Conservation (phyloP, 2,329 filamentous ascomycete genomes). For the Cladobotryum protrusum region DNA sequence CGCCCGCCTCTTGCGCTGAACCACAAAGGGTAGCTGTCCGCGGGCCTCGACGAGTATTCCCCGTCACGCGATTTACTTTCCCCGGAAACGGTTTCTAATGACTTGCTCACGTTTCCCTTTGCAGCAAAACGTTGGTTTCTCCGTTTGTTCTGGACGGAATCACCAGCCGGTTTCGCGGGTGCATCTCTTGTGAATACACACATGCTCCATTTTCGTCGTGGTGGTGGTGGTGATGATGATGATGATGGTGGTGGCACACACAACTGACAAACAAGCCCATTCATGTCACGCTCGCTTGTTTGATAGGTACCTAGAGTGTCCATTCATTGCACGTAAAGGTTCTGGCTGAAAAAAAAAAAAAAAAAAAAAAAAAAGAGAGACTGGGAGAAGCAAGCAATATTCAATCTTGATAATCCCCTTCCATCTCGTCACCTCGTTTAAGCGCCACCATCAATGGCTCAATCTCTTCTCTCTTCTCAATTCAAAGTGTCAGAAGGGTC, state of each 20-base stretch:
- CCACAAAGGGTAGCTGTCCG: slow-evolving; percentile 4
- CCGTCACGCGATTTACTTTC: slow-evolving; percentile 7
- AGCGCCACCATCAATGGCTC: slow-evolving; percentile 1
- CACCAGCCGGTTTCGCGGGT: neutral
- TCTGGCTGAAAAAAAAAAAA: neutral
- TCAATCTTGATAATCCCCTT: slow-evolving; percentile 3
- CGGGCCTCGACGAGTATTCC: neutral
- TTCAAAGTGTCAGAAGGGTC: slow-evolving; percentile 4
- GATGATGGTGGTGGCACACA: slow-evolving; percentile 5
- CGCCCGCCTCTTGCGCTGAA: neutral
- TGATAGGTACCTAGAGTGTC: slow-evolving; percentile 3
- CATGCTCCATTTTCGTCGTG: neutral
- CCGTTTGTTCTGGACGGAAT: neutral
- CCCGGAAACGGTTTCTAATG: neutral
- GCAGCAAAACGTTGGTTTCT: neutral
- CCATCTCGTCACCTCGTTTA: neutral
- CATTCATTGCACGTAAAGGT: neutral
- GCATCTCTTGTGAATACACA: neutral
- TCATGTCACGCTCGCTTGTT: slow-evolving; percentile 8
- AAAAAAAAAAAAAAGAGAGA: too few species aligned
- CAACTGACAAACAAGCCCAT: neutral
- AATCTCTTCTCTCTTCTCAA: neutral
- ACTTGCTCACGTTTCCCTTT: too few species aligned
- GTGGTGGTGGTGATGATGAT: slow-evolving; percentile 1
- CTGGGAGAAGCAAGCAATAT: slow-evolving; percentile 2